Percentiles rank a stretch among this genome's conserved stretches.
These are phyloP conservation scores for Aethionema arabicum DNA, from an alignment of 345 rosid species.

Conservation along the genomic window DNA sequence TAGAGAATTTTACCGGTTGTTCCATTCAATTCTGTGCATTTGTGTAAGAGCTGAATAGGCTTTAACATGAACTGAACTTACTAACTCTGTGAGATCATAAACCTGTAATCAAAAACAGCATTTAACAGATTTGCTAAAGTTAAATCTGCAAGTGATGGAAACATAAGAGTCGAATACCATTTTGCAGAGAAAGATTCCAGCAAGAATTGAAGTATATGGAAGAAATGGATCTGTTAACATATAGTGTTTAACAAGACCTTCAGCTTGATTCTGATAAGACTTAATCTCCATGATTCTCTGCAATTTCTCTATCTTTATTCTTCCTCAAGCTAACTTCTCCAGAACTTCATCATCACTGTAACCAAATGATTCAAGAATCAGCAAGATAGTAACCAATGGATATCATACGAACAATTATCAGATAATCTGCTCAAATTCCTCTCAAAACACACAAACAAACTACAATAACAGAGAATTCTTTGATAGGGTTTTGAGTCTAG, in stretches of 20 bases:
- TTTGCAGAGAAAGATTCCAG: constrained; percentile 76
- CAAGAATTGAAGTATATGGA: constrained; percentile 73
- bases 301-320: constrained; percentile 14
- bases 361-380: too few relatives aligned
- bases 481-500: too few relatives aligned
- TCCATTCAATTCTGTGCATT: constrained; percentile 74
- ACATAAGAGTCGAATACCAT: constrained; percentile 48
- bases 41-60: constrained; percentile 58
- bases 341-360: constrained; percentile 21
- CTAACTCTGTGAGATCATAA: constrained; percentile 59
- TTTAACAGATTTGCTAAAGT: not conserved
- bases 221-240: constrained; percentile 60
- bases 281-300: constrained; percentile 50
- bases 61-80: constrained; percentile 62
- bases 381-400: too few relatives aligned
- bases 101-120: constrained; percentile 40
- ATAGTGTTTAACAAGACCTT: constrained; percentile 57
- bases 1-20: constrained; percentile 55
- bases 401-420: too few relatives aligned
- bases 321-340: constrained; percentile 17
- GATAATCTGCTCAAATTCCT: too few relatives aligned
- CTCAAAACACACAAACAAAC: too few relatives aligned
- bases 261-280: constrained; percentile 69
- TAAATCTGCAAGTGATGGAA: not conserved
- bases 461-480: too few relatives aligned